Conservation (phyloP, 176 grass and related monocot genomes). For the Alloteropsis semialata region DNA sequence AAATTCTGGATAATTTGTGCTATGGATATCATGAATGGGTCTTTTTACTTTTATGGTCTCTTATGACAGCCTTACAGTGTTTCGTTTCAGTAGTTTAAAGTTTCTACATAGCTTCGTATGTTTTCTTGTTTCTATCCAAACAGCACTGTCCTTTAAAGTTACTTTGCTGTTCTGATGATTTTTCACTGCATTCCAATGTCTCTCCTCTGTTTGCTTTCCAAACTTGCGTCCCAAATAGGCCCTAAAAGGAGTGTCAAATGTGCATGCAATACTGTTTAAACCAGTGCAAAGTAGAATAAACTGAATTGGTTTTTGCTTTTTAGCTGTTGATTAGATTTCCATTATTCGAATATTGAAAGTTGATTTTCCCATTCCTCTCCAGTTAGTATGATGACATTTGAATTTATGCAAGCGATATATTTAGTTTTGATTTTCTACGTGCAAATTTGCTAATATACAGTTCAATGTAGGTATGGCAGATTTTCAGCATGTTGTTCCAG, state of each 20-base stretch:
- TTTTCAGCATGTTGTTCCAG: conserved; percentile 78
- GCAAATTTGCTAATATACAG: conserved; percentile 6
- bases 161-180: background rate
- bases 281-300: background rate
- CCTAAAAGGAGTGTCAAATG: background rate
- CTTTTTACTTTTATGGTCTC: background rate
- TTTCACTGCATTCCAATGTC: background rate
- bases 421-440: background rate
- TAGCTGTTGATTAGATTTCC: background rate
- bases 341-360: background rate
- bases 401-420: background rate
- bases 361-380: background rate
- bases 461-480: conserved; percentile 68
- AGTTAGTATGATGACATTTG: background rate
- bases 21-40: background rate
- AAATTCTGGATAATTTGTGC: background rate
- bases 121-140: background rate
- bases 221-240: background rate
- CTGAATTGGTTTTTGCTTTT: background rate
- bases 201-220: background rate
- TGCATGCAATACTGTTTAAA: background rate
- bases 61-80: background rate
- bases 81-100: background rate
- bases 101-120: background rate
- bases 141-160: background rate